phyloP scores from a whole-genome alignment of 2,329 filamentous ascomycete species.

The Hypoxylon sp. region DNA sequence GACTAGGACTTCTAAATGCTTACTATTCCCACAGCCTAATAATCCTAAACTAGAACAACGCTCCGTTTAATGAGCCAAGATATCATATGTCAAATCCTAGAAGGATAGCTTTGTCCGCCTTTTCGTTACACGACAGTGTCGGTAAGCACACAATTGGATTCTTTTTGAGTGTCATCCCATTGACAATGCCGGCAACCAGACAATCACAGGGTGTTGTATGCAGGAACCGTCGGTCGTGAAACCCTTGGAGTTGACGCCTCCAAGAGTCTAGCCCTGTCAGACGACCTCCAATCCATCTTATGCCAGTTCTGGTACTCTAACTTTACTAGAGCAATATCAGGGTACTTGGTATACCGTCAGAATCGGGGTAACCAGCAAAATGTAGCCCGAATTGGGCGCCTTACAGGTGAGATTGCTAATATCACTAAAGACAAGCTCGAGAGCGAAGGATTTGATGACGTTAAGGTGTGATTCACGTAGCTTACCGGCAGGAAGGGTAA shows the following conservation, averaged over 20 bases:
- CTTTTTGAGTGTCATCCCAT: too few species aligned
- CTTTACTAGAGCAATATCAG: conserved; percentile 2
- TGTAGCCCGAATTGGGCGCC: conserved; percentile 29
- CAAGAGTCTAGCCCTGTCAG: conserved; percentile 10
- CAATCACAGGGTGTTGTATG: conserved; percentile 18
- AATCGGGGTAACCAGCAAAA: conserved; percentile 15
- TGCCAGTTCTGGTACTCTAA: conserved; percentile 8
- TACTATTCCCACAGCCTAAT: conserved; percentile 19
- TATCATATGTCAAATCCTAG: conserved; percentile 3
- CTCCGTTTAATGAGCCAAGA: conserved; percentile 8
- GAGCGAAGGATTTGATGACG: conserved; percentile 28
- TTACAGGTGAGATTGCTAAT: conserved; percentile 29
- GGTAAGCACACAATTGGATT: too few species aligned
- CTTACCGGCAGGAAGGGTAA: conserved; percentile 29
- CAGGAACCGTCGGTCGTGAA: conserved; percentile 25
- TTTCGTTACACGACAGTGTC: too few species aligned
- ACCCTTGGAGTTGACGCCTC: conserved; percentile 5
- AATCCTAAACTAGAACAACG: not conserved
- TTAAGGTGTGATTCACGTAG: conserved; percentile 32
- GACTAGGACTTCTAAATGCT: conserved; percentile 21
- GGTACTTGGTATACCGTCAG: conserved; percentile 17
- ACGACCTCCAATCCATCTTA: conserved; percentile 5
- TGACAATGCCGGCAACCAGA: not conserved
- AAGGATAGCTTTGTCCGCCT: conserved; percentile 1
- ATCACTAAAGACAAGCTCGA: conserved; percentile 25